Evolutionary conservation across 179 eudicot genomes (phyloP), one percentile per base, ranked within the genome.

Genomic region (Beta macrorhiza): DNA sequence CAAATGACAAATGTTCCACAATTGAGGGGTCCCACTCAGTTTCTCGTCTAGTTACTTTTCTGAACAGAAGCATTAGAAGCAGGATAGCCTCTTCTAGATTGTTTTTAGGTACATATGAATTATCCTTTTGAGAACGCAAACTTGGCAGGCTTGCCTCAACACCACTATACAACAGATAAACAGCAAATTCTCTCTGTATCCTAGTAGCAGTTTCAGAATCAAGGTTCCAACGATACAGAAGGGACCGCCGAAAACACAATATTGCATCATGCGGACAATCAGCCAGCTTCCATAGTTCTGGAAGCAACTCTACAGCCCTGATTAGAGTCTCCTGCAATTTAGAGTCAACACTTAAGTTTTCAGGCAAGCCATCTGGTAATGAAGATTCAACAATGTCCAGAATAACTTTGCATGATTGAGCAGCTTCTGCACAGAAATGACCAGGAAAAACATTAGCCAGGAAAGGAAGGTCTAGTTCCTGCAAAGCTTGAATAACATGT

Each of bases 301-400:
- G 99, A 88, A 94, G 94, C 84, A 94, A 85, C 86, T 92, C 94
- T 17, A 92, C 93, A 19, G 96, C 93, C 78, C 82, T 90, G 84
- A 65, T 84, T 71, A 96, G 76, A 7, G 92, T 94, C 82, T 90
- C 94, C 93, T 93, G 97, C 91, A 96, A 84, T 91, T 94, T 96
- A 87, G 90, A 88, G 82, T 92, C 94, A 87, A 88, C 85, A 85
- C 88, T 91, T 87, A 92, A 84, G 84, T 89, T 92, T 91, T 90
- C 91, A 84, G 96, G 96, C 89, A 92, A 89, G 85, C 97, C 98
- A 78, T 85, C 89, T 80, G 96, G 96, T 75, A 91, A 90, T 83
- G 98, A 92, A 84, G 97, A 90, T 90, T 94, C 96, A 89, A 96
- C 88, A 74, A 92, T 86, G 88, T 96, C 98, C 89, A 94, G 90